Evolutionary conservation across 2,329 filamentous ascomycete species (phyloP).

Genomic region (Apiospora koreana): DNA sequence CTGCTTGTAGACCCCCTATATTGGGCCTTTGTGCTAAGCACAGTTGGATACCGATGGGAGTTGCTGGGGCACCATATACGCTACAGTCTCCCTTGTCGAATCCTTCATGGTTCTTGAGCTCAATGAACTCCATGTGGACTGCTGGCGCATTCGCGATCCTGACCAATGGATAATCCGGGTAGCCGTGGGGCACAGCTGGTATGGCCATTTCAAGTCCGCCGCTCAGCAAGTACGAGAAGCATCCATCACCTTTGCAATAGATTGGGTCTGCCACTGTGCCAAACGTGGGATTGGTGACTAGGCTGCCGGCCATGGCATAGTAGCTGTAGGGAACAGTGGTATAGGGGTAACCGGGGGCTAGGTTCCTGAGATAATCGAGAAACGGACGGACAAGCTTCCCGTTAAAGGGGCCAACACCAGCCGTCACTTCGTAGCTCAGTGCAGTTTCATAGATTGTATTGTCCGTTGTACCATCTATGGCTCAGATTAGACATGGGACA

Average conservation of each 20-base stretch:
- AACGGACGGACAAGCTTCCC: not conserved
- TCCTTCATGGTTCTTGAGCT: too few species aligned
- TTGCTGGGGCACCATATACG: not conserved
- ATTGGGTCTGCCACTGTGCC: not conserved
- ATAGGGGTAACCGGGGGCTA: not conserved
- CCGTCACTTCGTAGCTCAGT: not conserved
- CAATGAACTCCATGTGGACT: not conserved
- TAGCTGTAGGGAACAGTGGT: not conserved
- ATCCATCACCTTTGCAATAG: not conserved
- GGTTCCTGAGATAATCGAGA: not conserved
- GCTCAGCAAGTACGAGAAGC: not conserved
- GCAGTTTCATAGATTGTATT: not conserved
- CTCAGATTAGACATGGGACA: not conserved
- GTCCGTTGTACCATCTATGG: not conserved
- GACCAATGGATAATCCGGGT: not conserved
- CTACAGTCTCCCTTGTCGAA: not conserved
- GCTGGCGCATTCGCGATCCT: not conserved
- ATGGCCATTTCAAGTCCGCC: not conserved
- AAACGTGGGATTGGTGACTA: not conserved
- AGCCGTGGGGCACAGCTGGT: not conserved
- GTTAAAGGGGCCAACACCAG: not conserved
- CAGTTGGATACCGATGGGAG: not conserved
- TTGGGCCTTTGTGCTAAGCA: not conserved
- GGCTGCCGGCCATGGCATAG: not conserved
- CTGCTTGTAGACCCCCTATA: not conserved